Conservation (phyloP, 805 yeast species). For the Hyphopichia homilentoma region DNA sequence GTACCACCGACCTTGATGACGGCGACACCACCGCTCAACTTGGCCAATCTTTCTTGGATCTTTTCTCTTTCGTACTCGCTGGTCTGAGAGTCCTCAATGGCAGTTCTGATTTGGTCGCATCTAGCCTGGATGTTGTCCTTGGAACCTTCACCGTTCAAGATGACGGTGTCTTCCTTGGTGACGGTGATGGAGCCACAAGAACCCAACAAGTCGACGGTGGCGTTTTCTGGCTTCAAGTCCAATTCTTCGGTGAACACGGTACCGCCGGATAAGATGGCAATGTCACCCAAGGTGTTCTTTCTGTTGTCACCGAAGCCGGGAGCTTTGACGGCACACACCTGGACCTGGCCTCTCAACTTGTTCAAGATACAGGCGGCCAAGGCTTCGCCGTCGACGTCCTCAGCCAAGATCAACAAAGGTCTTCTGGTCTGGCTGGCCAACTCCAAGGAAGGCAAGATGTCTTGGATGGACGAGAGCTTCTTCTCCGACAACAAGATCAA, state of each 20-base stretch:
- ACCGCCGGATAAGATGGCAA: slow-evolving; percentile 93
- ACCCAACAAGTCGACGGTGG: slow-evolving; percentile 86
- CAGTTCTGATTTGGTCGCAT: slow-evolving; percentile 88
- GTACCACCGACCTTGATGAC: slow-evolving; percentile 97
- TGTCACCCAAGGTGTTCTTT: slow-evolving; percentile 91
- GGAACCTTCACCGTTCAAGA: slow-evolving; percentile 88
- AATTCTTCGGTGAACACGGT: slow-evolving; percentile 89
- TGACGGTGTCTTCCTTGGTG: slow-evolving; percentile 93
- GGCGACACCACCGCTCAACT: slow-evolving; percentile 97
- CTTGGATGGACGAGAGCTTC: slow-evolving; percentile 87
- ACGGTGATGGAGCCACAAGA: slow-evolving; percentile 87
- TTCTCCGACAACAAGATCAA: slow-evolving; percentile 80
- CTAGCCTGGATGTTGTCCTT: slow-evolving; percentile 78
- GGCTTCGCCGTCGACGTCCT: slow-evolving; percentile 97
- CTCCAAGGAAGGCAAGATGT: slow-evolving; percentile 89
- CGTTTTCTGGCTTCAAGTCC: slow-evolving; percentile 93
- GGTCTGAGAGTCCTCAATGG: slow-evolving; percentile 70
- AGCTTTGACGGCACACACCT: slow-evolving; percentile 95
- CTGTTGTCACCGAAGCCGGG: slow-evolving; percentile 99
- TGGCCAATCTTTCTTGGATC: slow-evolving; percentile 95
- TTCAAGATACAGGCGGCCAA: slow-evolving; percentile 95
- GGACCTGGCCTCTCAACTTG: slow-evolving; percentile 97
- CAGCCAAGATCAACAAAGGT: slow-evolving; percentile 90
- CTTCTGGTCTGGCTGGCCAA: slow-evolving; percentile 89
- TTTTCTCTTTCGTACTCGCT: slow-evolving; percentile 94